Evolutionary conservation across 805 yeast genomes (phyloP).

Genomic region (Dipodascus albidus): DNA sequence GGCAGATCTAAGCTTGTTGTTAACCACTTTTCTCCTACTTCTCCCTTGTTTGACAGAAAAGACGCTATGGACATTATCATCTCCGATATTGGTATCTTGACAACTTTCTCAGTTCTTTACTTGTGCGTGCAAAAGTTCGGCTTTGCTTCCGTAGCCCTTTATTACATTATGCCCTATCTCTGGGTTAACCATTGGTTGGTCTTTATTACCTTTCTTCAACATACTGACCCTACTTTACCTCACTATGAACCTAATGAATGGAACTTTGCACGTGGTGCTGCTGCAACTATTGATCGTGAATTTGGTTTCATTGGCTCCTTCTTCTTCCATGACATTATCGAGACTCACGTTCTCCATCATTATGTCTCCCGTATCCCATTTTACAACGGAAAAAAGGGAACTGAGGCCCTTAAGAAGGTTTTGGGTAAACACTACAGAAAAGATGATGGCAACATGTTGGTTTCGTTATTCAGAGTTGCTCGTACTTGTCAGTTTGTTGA

Average conservation of each 20-base stretch:
- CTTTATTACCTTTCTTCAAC: constrained; percentile 76
- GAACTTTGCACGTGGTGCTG: constrained; percentile 78
- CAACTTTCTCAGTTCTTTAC: constrained; percentile 42
- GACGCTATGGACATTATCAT: constrained; percentile 63
- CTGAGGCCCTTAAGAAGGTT: constrained; percentile 67
- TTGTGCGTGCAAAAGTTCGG: constrained; percentile 55
- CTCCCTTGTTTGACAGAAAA: constrained; percentile 63
- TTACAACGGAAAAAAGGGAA: constrained; percentile 65
- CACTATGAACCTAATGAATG: constrained; percentile 68
- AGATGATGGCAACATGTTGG: constrained; percentile 61
- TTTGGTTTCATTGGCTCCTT: constrained; percentile 70
- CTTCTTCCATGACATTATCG: constrained; percentile 81
- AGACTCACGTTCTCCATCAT: constrained; percentile 84
- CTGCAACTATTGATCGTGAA: constrained; percentile 77
- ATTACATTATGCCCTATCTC: constrained; percentile 68
- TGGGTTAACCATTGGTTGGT: constrained; percentile 88
- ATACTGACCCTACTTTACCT: constrained; percentile 68
- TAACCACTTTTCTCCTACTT: constrained; percentile 61
- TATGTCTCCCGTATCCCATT: constrained; percentile 77
- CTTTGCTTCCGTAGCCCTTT: constrained; percentile 45
- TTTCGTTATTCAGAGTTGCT: constrained; percentile 43
- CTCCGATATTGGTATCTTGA: constrained; percentile 59
- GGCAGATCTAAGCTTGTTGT: constrained; percentile 36
- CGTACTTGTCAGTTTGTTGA: constrained; percentile 65
- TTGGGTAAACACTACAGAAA: constrained; percentile 73